Evolutionary conservation across 1,139 yeast species (phyloP), one percentile per base, ranked within the genome.

Genomic region (Suhomyces anneliseae): DNA sequence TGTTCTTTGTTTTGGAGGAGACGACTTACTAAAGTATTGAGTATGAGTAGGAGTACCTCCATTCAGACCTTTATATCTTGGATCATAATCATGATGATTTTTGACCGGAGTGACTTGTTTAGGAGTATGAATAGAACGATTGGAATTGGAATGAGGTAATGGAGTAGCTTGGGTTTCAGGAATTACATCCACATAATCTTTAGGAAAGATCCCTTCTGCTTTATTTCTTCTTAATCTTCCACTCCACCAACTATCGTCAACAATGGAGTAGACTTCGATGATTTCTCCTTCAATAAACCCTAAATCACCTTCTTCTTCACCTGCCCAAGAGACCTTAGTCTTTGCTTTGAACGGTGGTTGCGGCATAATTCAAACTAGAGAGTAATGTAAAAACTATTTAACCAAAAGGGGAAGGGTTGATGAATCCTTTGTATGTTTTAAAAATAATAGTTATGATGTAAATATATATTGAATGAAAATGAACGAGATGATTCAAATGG

Each of bases 211-310:
- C 0, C 99, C 99, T 40, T 83, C 83, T 53, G 88, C 83, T 54
- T 84, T 87, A 69, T 90, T 90, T 59, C 98, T 76, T 54, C 84
- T 72, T 48, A 92, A 76, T 53, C 79, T 76, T 1, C 99, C 99
- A 59, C 82, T 87, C 87, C 95, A 90, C 95, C 96, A 90, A 59
- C 85, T 84, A 24, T 95, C 96, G 61, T 92, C 96, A 8, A 93
- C 90, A 4, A 85, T 72, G 55, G 85, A 78, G 40, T 82, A 76
- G 7, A 93, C 96, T 53, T 90, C 96, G 57, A 93, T 87, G 42
- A 88, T 70, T 62, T 93, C 98, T 46, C 95, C 96, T 68, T 93
- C 98, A 40, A 92, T 78, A 64, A 93, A 93, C 1, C 98, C 98
- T 43, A 93, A 75, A 61, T 93, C 97, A 38, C 88, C 90, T 42